A percentile compares a stretch with the other conserved stretches of the same genome.
phyloP scores from a whole-genome alignment of 768 basidiomycete genomes.

The Amanita phalloides region DNA sequence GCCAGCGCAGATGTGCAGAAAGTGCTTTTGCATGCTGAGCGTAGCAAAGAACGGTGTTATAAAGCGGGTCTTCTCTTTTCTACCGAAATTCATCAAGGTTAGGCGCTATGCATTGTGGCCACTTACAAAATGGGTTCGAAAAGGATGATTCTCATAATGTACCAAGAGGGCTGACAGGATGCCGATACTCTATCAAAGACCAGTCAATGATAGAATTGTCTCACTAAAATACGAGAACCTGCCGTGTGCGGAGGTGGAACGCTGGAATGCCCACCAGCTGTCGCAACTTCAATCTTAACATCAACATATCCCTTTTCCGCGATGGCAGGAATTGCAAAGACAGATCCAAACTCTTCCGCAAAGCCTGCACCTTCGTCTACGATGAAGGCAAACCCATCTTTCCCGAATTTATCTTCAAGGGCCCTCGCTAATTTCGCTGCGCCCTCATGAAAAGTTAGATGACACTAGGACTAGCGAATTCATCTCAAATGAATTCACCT shows the following conservation, averaged over 20 bases:
- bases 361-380: slow-evolving; percentile 85
- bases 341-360: slow-evolving; percentile 34
- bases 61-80: slow-evolving; percentile 49
- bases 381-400: slow-evolving; percentile 62
- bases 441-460: slow-evolving; percentile 28
- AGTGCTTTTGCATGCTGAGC: slow-evolving; percentile 52
- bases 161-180: slow-evolving; percentile 65
- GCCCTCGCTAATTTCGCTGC: slow-evolving; percentile 35
- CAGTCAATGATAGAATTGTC: not conserved
- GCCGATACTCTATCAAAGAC: slow-evolving; percentile 55
- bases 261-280: slow-evolving; percentile 79
- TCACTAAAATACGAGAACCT: slow-evolving; percentile 11
- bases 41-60: slow-evolving; percentile 51
- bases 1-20: slow-evolving; percentile 31
- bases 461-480: not conserved
- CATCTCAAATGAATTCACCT: slow-evolving; percentile 19
- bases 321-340: slow-evolving; percentile 52
- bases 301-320: slow-evolving; percentile 69
- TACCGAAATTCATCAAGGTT: slow-evolving; percentile 10
- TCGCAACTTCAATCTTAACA: slow-evolving; percentile 50
- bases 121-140: slow-evolving; percentile 36
- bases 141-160: slow-evolving; percentile 58
- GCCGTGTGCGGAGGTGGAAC: slow-evolving; percentile 77
- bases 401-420: slow-evolving; percentile 54
- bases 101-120: not conserved